phyloP scores from a whole-genome alignment of 352 stramenopile genomes.

The Plasmopara viticola region DNA sequence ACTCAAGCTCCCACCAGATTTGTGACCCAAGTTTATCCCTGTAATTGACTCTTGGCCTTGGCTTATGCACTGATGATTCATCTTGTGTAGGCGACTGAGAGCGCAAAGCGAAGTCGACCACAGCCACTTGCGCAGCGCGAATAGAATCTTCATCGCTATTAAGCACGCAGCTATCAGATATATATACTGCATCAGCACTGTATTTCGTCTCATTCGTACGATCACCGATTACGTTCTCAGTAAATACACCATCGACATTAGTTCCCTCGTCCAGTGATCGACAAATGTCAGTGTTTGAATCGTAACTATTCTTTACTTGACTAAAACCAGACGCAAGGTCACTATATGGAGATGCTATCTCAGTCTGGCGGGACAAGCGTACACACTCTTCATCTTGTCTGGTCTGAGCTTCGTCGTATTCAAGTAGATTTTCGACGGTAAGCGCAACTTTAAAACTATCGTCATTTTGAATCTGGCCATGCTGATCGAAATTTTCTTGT shows the following conservation, averaged over 20 bases:
- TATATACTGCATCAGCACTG: background rate
- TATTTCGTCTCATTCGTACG: background rate
- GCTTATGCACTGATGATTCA: background rate
- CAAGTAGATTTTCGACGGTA: background rate
- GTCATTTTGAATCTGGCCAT: background rate
- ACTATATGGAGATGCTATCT: background rate
- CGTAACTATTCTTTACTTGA: background rate
- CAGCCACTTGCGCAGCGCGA: background rate
- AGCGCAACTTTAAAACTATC: background rate
- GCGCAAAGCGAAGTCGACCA: background rate
- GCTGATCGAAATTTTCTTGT: background rate
- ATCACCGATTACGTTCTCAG: background rate
- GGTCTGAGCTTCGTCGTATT: background rate
- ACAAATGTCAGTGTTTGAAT: background rate
- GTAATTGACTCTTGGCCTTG: slow-evolving; percentile 12
- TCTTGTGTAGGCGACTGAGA: background rate
- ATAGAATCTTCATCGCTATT: background rate
- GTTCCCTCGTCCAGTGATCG: background rate
- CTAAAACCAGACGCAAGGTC: background rate
- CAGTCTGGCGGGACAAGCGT: background rate
- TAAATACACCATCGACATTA: background rate
- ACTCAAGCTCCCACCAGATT: slow-evolving; percentile 67
- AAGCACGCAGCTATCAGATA: background rate
- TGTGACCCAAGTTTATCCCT: slow-evolving; percentile 47
- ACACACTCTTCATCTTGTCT: background rate